Percentiles rank a stretch among this genome's conserved stretches.
Conservation (phyloP, 129 eudicot genomes). For the Escallonia rubra region DNA sequence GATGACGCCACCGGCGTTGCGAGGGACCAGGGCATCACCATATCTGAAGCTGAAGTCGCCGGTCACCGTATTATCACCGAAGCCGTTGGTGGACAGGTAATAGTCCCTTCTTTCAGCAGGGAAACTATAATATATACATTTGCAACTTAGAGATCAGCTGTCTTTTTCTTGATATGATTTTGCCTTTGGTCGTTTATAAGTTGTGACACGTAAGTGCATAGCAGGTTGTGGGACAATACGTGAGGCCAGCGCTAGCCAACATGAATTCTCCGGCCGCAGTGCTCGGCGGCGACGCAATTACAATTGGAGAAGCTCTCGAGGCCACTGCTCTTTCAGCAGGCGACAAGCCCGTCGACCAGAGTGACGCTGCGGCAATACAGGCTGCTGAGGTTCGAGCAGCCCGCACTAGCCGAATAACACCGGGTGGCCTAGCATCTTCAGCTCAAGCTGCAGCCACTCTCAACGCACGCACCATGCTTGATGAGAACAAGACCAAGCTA, state of each 20-base stretch:
- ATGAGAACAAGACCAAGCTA: slow-evolving; percentile 39
- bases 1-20: slow-evolving; percentile 11
- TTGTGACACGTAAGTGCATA: too few relatives aligned
- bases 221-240: slow-evolving; percentile 53
- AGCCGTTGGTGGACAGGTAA: slow-evolving; percentile 49
- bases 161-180: too few relatives aligned
- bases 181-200: too few relatives aligned
- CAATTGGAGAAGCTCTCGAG: slow-evolving; percentile 73
- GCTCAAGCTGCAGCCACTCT: slow-evolving; percentile 50
- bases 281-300: slow-evolving; percentile 22
- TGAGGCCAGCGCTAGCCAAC: not conserved
- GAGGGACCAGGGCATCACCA: slow-evolving; percentile 25
- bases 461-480: slow-evolving; percentile 24
- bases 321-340: slow-evolving; percentile 44
- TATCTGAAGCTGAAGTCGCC: slow-evolving; percentile 31
- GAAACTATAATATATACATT: too few relatives aligned
- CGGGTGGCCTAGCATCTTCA: slow-evolving; percentile 42
- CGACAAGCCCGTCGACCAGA: slow-evolving; percentile 39
- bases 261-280: not conserved
- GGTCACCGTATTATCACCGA: slow-evolving; percentile 40
- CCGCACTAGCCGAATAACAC: slow-evolving; percentile 22
- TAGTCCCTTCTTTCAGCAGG: too few relatives aligned
- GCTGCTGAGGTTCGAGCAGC: slow-evolving; percentile 60
- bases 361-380: slow-evolving; percentile 69
- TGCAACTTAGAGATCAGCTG: too few relatives aligned